phyloP scores from a whole-genome alignment of 1,284 basidiomycete genomes.

The Naganishia sp. region DNA sequence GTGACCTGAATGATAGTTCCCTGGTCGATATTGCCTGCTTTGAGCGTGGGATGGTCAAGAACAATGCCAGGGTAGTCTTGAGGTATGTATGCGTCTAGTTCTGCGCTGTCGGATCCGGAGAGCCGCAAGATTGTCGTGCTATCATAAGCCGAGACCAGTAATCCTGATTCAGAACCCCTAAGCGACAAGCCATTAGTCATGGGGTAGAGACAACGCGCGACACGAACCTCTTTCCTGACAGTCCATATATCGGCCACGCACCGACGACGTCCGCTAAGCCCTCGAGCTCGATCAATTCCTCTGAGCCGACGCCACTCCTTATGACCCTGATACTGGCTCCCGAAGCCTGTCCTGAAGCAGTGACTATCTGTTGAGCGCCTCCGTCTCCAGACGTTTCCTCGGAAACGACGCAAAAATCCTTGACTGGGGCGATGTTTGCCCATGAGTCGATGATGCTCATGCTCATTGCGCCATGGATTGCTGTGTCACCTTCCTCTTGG shows the following conservation, averaged over 20 bases:
- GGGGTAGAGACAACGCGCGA: not conserved
- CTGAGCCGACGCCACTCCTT: slow-evolving; percentile 80
- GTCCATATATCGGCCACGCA: slow-evolving; percentile 60
- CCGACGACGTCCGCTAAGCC: slow-evolving; percentile 63
- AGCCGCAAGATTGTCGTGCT: slow-evolving; percentile 8
- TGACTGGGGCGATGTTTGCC: slow-evolving; percentile 82
- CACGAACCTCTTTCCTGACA: slow-evolving; percentile 24
- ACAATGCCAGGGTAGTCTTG: slow-evolving; percentile 42
- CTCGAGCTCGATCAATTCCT: slow-evolving; percentile 64
- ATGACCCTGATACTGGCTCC: slow-evolving; percentile 79
- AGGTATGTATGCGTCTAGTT: slow-evolving; percentile 49
- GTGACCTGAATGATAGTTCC: slow-evolving; percentile 71
- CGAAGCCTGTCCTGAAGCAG: slow-evolving; percentile 82
- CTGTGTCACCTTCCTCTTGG: slow-evolving; percentile 58
- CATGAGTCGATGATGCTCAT: slow-evolving; percentile 66
- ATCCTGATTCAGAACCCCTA: not conserved
- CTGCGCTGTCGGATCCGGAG: slow-evolving; percentile 37
- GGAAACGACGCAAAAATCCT: slow-evolving; percentile 78
- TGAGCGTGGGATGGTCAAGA: slow-evolving; percentile 62
- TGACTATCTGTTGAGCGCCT: slow-evolving; percentile 65
- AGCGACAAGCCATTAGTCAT: not conserved
- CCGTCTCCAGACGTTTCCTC: slow-evolving; percentile 62
- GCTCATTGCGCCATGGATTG: slow-evolving; percentile 38
- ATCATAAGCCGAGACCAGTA: slow-evolving; percentile 21
- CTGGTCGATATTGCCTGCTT: slow-evolving; percentile 58